phyloP scores from a whole-genome alignment of 108 stramenopile genomes.

The Pseudonitzschia multistriata region DNA sequence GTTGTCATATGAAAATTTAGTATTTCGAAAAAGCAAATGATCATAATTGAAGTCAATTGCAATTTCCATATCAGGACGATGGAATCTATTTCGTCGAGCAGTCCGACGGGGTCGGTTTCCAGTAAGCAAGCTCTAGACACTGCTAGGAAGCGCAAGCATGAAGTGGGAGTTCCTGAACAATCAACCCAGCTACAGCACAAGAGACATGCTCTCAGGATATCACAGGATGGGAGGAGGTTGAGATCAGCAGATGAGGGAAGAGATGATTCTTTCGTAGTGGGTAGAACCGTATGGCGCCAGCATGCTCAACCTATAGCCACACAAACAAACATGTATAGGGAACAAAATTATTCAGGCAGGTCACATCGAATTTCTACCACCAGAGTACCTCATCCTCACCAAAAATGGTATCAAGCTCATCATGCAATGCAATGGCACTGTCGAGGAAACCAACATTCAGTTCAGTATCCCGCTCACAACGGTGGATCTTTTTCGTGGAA shows the following conservation, averaged over 20 bases:
- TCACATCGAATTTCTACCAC: not conserved
- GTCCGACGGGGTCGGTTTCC: constrained; percentile 3
- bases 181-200: not conserved
- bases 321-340: not conserved
- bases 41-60: constrained; percentile 5
- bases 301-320: not conserved
- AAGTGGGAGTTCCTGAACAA: not conserved
- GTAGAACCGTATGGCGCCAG: constrained; percentile 7
- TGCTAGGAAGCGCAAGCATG: not conserved
- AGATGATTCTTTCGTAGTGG: constrained; percentile 1
- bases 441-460: not conserved
- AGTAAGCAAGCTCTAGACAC: not conserved
- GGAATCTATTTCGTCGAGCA: constrained; percentile 11
- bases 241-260: constrained; percentile 12
- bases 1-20: not conserved
- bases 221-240: not conserved
- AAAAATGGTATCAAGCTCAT: constrained; percentile 7
- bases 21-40: not conserved
- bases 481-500: not conserved
- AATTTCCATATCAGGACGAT: not conserved
- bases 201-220: not conserved
- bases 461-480: not conserved
- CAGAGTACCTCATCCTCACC: not conserved
- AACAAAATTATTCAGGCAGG: not conserved
- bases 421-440: not conserved